Evolutionary conservation across 495 filamentous ascomycete species (phyloP), one percentile per base, ranked within the genome.

Genomic region (Cudoniella acicularis): DNA sequence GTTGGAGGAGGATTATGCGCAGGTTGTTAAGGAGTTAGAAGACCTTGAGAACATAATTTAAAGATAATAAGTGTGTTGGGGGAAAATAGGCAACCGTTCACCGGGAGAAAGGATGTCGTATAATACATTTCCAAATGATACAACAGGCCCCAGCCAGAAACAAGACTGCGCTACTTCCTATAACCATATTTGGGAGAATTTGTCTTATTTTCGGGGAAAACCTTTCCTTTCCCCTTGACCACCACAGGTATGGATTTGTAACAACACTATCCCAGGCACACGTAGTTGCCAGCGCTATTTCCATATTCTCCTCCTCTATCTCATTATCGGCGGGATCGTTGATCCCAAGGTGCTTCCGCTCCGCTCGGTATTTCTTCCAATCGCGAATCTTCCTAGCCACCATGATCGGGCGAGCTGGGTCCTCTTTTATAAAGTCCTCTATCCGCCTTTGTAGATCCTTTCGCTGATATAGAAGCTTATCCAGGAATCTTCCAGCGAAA

Each of bases 401-500:
- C 17, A 10, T 22, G 10, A 22, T 51, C 23, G 47, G 22, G 57
- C 43, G 57, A 60, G 57, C 23, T 9, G 57, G 51, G 23, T 62
- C 46, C 20, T 9, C 45, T 49, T 21, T 10, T 54, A 63, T 66
- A 47, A 56, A 63, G 23, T 22, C 57, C 64, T 48, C 49, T 42
- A 64, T 41, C 4, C 60, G 60, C 26, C 27, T 36, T 45, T 47
- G 17, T 9, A 60, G 52, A 51, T 60, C 51, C 51, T 54, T 60
- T 20, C 49, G 42, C 11, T 42, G n/a, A 51, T 57, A 60, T 13
- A 20, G 4, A 40, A 21, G 47, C 57, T 20, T 45, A 48, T 57
- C 60, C 23, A 64, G 63, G 17, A 36, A 62, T 54, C 56, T 55
- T 17, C 49, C 40, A n/a, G 66, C 66, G 24, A 67, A 67, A 60